phyloP scores from a whole-genome alignment of 164 flowering plant species.

The Nymphaea colorata region DNA sequence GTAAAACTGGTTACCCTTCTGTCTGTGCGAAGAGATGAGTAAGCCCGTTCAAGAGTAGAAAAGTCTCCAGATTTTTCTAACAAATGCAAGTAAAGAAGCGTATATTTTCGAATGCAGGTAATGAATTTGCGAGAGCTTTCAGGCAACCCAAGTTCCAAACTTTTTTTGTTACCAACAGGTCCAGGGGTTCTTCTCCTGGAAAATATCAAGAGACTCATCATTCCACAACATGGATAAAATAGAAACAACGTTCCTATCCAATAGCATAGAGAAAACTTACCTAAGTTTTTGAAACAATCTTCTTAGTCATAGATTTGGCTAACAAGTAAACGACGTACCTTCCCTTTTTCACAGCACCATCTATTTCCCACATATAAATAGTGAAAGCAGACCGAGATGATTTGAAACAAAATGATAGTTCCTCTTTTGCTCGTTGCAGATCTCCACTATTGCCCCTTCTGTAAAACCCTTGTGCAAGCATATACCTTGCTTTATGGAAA shows the following conservation, averaged over 20 bases:
- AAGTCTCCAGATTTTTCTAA: constrained; percentile 75
- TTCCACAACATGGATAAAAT: no score
- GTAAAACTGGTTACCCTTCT: constrained; percentile 46
- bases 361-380: constrained; percentile 99
- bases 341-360: constrained; percentile 88
- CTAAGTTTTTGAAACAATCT: no score
- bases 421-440: constrained; percentile 80
- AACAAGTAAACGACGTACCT: constrained; percentile 31
- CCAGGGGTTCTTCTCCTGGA: constrained; percentile 78
- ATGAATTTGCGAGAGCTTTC: constrained; percentile 95
- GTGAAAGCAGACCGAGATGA: constrained; percentile 95
- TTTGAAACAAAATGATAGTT: constrained; percentile 93
- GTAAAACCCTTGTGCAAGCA: constrained; percentile 84
- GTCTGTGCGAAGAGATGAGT: constrained; percentile 67
- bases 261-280: no score
- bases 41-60: constrained; percentile 83
- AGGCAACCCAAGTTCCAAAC: constrained; percentile 75
- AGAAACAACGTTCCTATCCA: no score
- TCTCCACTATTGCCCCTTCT: constrained; percentile 57
- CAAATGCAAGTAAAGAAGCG: constrained; percentile 66
- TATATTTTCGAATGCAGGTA: constrained; percentile 89
- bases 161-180: constrained; percentile 55
- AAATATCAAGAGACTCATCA: background rate
- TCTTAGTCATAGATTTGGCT: no score
- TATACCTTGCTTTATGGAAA: constrained; percentile 94